These are phyloP conservation scores for Fistulinella prunicolor DNA, from an alignment of 768 basidiomycete species.

Conservation along the genomic window DNA sequence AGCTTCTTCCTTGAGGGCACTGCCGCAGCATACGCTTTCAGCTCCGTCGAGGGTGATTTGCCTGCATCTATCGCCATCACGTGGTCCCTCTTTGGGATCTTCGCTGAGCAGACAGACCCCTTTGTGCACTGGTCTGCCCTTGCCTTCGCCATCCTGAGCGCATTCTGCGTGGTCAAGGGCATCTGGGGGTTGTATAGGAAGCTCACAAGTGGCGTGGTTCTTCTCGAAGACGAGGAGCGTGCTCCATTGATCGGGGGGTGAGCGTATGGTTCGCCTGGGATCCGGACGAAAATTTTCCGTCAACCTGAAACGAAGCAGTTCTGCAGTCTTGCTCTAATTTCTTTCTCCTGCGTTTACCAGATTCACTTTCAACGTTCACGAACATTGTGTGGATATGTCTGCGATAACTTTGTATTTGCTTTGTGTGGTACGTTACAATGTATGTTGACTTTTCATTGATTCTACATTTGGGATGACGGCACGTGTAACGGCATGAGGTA, in stretches of 20 bases:
- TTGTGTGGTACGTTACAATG: conserved; percentile 1
- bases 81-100: conserved; percentile 95
- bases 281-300: not conserved
- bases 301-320: not conserved
- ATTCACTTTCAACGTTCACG: not conserved
- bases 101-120: conserved; percentile 58
- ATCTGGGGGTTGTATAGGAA: conserved; percentile 51
- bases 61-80: conserved; percentile 89
- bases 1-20: conserved; percentile 93
- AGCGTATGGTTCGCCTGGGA: not conserved
- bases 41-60: conserved; percentile 84
- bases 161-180: conserved; percentile 83
- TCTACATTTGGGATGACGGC: not conserved
- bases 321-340: not conserved
- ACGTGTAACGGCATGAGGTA: not conserved
- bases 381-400: conserved; percentile 4
- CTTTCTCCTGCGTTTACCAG: not conserved
- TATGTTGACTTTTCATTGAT: not conserved
- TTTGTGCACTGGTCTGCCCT: conserved; percentile 94
- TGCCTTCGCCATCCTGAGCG: conserved; percentile 78
- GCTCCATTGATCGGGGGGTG: conserved; percentile 65
- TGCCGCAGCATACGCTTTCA: conserved; percentile 92
- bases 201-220: conserved; percentile 47
- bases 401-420: conserved; percentile 1
- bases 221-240: conserved; percentile 83